These are phyloP conservation scores for Alternaria tenuissima DNA, from an alignment of 2,329 filamentous ascomycete genomes.

Conservation along the genomic window DNA sequence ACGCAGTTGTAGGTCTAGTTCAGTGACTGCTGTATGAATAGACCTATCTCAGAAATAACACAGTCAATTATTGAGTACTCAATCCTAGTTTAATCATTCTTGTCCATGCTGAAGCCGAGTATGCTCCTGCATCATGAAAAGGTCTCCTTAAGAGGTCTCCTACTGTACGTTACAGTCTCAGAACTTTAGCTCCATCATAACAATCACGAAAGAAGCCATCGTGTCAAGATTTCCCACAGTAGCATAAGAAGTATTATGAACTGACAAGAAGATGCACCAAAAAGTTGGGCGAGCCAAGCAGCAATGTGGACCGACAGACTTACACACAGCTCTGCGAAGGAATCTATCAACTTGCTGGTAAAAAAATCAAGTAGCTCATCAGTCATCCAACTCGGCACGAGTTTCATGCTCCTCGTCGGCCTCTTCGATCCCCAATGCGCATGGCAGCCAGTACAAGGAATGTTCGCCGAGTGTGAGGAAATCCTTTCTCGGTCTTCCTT, in stretches of 20 bases:
- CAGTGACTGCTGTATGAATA: neutral
- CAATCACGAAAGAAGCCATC: no score
- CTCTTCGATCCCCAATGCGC: no score
- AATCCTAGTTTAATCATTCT: neutral
- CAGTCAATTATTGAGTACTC: neutral
- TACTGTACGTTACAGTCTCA: no score
- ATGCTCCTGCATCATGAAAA: neutral
- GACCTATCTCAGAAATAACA: neutral
- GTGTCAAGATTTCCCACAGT: neutral
- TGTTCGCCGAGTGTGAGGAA: no score
- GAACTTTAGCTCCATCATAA: no score
- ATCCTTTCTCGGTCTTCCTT: no score
- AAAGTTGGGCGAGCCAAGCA: neutral
- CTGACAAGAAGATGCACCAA: neutral
- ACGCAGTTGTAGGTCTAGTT: slow-evolving; percentile 32
- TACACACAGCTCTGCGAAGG: no score
- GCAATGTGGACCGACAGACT: neutral
- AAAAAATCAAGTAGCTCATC: no score
- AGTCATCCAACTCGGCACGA: no score
- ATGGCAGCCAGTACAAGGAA: no score
- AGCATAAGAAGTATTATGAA: neutral
- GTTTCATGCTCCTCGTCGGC: no score
- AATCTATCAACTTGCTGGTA: no score
- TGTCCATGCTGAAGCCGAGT: neutral
- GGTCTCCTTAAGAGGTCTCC: neutral